Evolutionary conservation across 148 eudicot genomes (phyloP), one percentile per base, ranked within the genome.

Genomic region (Camellia japonica): DNA sequence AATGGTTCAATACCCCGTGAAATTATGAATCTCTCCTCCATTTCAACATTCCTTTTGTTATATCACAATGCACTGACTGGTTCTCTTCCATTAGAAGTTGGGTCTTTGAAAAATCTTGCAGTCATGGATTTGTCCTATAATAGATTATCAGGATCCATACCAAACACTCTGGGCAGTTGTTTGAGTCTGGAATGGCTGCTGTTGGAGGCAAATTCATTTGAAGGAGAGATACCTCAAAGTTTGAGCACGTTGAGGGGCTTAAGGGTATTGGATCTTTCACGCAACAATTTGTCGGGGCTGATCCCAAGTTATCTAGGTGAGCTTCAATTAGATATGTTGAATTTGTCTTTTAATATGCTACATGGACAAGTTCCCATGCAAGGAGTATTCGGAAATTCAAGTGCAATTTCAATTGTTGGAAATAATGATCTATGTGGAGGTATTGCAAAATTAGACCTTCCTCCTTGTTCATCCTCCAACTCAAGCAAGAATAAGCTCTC

Each of bases 1-100:
- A 78, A 1, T 13, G 82, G 86, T 4, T 1, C 66, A 4, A 81
- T 84, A 65, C 86, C 83, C 10, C n/a, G 64, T 41, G 76, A 73
- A 54, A 11, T 73, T 54, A 51, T 54, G 62, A 54, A 7, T 23
- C 13, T 52, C 16, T 23, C 76, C 42, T 51, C 62, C 41, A 51
- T 56, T 56, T 51, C 62, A 73, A 6, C 38, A 18, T 12, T 62
- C 44, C 38, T 73, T 62, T 13, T 0, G 52, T 52, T 73, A 14
- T 42, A 62, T 16, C 76, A 73, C 62, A 73, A 73, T 73, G 60
- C 44, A 30, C 46, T 73, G 20, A 72, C 59, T 49, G 75, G 75
- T 7, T 30, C 59, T 9, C 75, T 73, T 20, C 76, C 76, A 73
- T 54, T n/a, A 1, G 61, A 73, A 73, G 63, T 73, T 6, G 76